Conservation (phyloP, 371 early-diverging fungal genomes). For the Mycotypha africana region DNA sequence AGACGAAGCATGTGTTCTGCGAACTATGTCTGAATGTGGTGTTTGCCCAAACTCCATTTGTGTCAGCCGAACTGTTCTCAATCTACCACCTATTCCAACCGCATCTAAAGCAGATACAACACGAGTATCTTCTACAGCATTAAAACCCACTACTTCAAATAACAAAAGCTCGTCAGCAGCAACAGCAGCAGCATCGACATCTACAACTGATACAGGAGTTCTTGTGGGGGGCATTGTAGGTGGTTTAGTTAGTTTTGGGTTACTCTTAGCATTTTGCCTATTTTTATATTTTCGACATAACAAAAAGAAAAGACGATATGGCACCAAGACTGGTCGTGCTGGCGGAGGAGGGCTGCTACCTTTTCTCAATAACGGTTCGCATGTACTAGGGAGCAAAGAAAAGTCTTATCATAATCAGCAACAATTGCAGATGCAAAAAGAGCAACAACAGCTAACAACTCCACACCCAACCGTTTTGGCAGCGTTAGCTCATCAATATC, state of each 20-base stretch:
- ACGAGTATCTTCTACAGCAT: not conserved
- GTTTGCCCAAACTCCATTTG: constrained; percentile 31
- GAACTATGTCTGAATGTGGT: constrained; percentile 36
- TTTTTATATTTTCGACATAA: constrained; percentile 11
- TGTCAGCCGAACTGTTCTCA: constrained; percentile 16
- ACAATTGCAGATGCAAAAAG: not conserved
- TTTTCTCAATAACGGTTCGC: too few species aligned
- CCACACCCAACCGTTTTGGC: constrained; percentile 6
- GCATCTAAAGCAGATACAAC: not conserved
- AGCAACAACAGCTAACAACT: not conserved
- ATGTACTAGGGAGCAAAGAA: too few species aligned
- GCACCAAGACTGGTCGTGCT: too few species aligned
- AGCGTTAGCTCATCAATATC: constrained; percentile 1
- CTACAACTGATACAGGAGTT: constrained; percentile 16
- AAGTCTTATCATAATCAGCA: too few species aligned
- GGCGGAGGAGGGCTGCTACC: too few species aligned
- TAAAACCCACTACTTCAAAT: too few species aligned
- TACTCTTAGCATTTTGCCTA: constrained; percentile 22
- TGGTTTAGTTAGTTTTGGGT: constrained; percentile 18
- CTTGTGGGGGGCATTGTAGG: constrained; percentile 38
- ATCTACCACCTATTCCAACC: constrained; percentile 9
- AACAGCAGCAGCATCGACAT: too few species aligned
- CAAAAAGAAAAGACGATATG: not conserved
- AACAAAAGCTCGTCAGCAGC: too few species aligned
- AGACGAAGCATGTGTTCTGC: constrained; percentile 21